Conservation (phyloP, 2,329 filamentous ascomycete genomes). For the Cercospora sojina region DNA sequence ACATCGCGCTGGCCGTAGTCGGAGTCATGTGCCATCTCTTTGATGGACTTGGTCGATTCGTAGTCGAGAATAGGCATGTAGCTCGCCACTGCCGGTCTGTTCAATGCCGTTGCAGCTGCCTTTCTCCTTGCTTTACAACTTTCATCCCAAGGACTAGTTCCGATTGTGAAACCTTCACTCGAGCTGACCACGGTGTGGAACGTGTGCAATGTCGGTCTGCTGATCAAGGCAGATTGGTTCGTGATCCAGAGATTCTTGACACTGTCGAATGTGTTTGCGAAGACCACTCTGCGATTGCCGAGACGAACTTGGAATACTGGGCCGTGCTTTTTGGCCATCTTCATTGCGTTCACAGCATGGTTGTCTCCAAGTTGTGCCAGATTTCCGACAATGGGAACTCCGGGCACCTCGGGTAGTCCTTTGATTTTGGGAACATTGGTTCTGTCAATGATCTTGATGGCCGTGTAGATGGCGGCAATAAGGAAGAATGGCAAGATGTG, state of each 20-base stretch:
- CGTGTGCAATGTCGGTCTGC: slow-evolving; percentile 74
- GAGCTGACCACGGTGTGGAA: slow-evolving; percentile 77
- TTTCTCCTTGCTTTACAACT: slow-evolving; percentile 75
- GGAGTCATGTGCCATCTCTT: slow-evolving; percentile 67
- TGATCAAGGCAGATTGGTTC: slow-evolving; percentile 75
- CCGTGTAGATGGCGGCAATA: slow-evolving; percentile 43
- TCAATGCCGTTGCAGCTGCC: slow-evolving; percentile 74
- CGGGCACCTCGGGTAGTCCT: slow-evolving; percentile 49
- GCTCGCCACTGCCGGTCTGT: slow-evolving; percentile 70
- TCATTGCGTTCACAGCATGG: slow-evolving; percentile 48
- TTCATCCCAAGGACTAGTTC: slow-evolving; percentile 80
- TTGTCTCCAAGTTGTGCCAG: slow-evolving; percentile 48
- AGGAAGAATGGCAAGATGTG: slow-evolving; percentile 45
- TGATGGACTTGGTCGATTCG: slow-evolving; percentile 69
- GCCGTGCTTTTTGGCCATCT: slow-evolving; percentile 51
- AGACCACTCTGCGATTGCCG: slow-evolving; percentile 71
- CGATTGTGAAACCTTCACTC: slow-evolving; percentile 78
- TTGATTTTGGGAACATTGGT: slow-evolving; percentile 53
- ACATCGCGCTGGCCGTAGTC: slow-evolving; percentile 62
- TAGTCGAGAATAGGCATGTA: slow-evolving; percentile 83
- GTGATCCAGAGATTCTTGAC: slow-evolving; percentile 75
- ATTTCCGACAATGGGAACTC: slow-evolving; percentile 50
- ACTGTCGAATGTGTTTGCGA: slow-evolving; percentile 74
- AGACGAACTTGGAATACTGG: slow-evolving; percentile 55
- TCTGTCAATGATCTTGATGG: slow-evolving; percentile 45